A percentile compares a stretch with the other conserved stretches of the same genome.
phyloP scores from a whole-genome alignment of 148 eudicot species.

The Persicaria maculosa region DNA sequence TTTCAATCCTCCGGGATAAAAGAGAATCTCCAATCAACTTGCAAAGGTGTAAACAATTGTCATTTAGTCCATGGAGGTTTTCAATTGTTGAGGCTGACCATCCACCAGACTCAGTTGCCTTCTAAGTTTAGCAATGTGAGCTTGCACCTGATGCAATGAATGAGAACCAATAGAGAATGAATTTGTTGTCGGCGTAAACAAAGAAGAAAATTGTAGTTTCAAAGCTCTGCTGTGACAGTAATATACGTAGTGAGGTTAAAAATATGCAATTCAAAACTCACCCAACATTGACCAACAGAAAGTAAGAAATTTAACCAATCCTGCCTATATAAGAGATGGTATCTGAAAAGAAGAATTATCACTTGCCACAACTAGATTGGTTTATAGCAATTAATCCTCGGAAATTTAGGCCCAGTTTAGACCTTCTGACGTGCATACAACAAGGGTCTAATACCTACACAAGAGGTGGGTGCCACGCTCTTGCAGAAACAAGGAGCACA shows the following conservation, averaged over 20 bases:
- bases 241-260: not conserved
- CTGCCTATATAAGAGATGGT: not conserved
- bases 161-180: not conserved
- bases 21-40: not conserved
- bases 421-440: not conserved
- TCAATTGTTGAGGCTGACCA: slow-evolving; percentile 51
- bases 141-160: slow-evolving; percentile 41
- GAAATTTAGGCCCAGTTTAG: not conserved
- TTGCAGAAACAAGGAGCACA: slow-evolving; percentile 2
- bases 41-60: slow-evolving; percentile 1
- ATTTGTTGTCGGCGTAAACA: not conserved
- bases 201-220: not conserved
- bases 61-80: slow-evolving; percentile 33
- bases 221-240: not conserved
- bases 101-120: slow-evolving; percentile 69
- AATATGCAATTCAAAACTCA: not conserved
- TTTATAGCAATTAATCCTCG: not conserved
- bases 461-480: not conserved
- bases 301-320: not conserved
- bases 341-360: not conserved
- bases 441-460: not conserved
- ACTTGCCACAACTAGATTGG: not conserved
- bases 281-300: not conserved
- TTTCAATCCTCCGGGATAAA: not conserved
- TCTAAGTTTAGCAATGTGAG: slow-evolving; percentile 65